A percentile compares a stretch with the other conserved stretches of the same genome.
phyloP scores from a whole-genome alignment of 805 yeast genomes.

The Wickerhamiella alocasiicola region DNA sequence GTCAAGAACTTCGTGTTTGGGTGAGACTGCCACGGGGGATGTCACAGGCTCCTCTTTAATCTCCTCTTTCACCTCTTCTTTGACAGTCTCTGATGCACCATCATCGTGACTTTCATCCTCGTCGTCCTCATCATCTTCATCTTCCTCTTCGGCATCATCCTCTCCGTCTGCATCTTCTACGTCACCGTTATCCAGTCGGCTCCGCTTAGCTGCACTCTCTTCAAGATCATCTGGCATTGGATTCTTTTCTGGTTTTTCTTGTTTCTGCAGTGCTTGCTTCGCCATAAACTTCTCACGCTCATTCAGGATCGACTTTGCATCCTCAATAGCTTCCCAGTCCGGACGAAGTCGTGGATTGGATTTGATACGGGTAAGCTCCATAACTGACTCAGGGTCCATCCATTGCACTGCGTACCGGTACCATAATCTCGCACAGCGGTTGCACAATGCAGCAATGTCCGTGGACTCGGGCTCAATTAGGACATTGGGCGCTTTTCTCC shows the following conservation, averaged over 20 bases:
- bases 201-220: neutral
- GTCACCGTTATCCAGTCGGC: constrained; percentile 12
- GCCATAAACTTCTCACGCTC: constrained; percentile 22
- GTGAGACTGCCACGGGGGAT: neutral
- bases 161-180: constrained; percentile 15
- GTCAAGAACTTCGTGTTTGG: neutral
- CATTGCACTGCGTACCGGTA: constrained; percentile 77
- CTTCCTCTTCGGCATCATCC: constrained; percentile 15
- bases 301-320: constrained; percentile 28
- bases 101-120: constrained; percentile 15
- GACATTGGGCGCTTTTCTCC: constrained; percentile 64
- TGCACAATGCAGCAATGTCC: constrained; percentile 52
- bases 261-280: constrained; percentile 15
- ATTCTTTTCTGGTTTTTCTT: neutral
- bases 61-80: constrained; percentile 4
- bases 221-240: neutral
- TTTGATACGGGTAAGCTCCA: constrained; percentile 39
- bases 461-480: constrained; percentile 29
- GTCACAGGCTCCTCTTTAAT: neutral
- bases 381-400: constrained; percentile 64
- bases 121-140: constrained; percentile 8
- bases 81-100: constrained; percentile 15
- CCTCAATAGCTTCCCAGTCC: constrained; percentile 52
- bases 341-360: constrained; percentile 37
- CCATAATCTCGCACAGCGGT: constrained; percentile 85